phyloP scores from a whole-genome alignment of 768 basidiomycete species.

The Kwoniella dendrophila region DNA sequence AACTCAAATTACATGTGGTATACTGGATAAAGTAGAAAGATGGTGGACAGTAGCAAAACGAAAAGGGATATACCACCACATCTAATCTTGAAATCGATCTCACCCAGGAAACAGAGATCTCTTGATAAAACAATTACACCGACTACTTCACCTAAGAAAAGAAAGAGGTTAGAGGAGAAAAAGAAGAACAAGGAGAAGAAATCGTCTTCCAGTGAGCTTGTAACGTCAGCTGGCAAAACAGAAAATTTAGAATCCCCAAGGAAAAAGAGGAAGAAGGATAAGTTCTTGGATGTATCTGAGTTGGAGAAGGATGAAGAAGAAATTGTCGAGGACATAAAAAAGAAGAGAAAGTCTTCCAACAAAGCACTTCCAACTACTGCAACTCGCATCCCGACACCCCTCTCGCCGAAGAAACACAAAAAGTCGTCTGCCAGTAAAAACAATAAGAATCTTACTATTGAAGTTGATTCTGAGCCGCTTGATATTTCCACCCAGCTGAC shows the following conservation, averaged over 20 bases:
- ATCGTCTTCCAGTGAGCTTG: no score
- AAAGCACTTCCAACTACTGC: not conserved
- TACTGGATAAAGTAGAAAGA: not conserved
- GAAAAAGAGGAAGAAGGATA: not conserved
- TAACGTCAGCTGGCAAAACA: no score
- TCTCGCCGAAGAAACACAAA: no score
- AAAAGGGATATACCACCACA: conserved; percentile 12
- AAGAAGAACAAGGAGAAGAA: conserved; percentile 1
- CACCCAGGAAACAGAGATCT: not conserved
- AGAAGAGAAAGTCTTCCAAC: not conserved
- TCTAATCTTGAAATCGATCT: not conserved
- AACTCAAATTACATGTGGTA: not conserved
- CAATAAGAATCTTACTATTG: no score
- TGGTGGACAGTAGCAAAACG: not conserved
- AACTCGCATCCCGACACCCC: not conserved
- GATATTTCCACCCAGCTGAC: no score
- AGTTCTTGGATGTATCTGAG: no score
- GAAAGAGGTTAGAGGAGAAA: not conserved
- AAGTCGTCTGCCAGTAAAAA: no score
- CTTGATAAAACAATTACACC: not conserved
- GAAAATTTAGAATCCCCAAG: not conserved
- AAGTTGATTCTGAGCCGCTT: no score
- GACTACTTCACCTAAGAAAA: not conserved
- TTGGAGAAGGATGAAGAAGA: no score
- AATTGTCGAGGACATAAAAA: no score